phyloP scores from a whole-genome alignment of 139 green algal species.

The Tetradesmus obliquus region DNA sequence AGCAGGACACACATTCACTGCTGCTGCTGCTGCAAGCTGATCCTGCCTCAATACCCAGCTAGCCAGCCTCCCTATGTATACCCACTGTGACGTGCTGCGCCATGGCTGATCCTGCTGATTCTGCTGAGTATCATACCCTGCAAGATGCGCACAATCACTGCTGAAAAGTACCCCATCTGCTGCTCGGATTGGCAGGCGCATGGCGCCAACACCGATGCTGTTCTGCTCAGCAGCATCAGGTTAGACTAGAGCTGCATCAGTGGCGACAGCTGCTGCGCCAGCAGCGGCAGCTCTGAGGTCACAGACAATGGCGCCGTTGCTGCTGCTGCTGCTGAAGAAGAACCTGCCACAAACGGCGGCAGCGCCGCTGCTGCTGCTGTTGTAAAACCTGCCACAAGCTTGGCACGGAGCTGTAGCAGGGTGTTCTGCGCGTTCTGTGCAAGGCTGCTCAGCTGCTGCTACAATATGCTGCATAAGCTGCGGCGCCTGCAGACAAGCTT shows the following conservation, averaged over 20 bases:
- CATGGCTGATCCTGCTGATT: background rate
- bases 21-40: slow-evolving; percentile 12
- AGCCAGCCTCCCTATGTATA: background rate
- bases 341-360: background rate
- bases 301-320: background rate
- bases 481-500: too few relatives aligned
- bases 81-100: background rate
- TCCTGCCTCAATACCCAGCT: too few relatives aligned
- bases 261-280: background rate
- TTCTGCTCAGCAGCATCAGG: background rate
- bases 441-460: background rate
- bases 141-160: background rate
- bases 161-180: too few relatives aligned
- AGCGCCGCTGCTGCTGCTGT: slow-evolving; percentile 18
- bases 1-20: background rate
- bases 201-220: too few relatives aligned
- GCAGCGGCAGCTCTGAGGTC: background rate
- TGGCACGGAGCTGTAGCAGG: background rate
- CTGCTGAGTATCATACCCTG: background rate
- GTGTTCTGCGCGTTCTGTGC: background rate
- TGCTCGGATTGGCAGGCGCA: too few relatives aligned
- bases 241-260: background rate
- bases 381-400: background rate
- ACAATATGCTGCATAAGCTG: background rate
- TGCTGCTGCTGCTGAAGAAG: slow-evolving; percentile 9